Evolutionary conservation across 345 rosid species (phyloP), one percentile per base, ranked within the genome.

Genomic region (Chamaenerion angustifolium): DNA sequence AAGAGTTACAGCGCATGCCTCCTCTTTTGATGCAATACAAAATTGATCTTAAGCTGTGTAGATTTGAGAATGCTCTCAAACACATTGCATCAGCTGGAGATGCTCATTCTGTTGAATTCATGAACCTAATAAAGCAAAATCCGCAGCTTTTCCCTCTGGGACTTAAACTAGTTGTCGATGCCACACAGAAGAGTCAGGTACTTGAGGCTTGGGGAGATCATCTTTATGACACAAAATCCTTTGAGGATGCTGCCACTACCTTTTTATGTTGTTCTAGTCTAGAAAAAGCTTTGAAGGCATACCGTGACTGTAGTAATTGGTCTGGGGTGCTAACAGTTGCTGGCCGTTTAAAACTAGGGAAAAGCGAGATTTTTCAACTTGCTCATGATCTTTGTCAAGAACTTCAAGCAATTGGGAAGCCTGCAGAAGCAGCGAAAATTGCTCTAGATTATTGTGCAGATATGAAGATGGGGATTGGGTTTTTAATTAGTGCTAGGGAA

Each of bases 131-230:
- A 60, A 78, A 72, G 80, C 76, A 82, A 62, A 72, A 77, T 67
- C 95, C 98, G 54, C 74, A 80, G 45, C 79, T 92, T 23, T 92
- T 78, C 62, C 83, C 98, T 0, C 63, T 82, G 12, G 93, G 93
- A 27, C 82, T 82, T 63, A 75, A 74, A 73, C 71, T 92, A 60
- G 73, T 78, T 27, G 67, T 76, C 52, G 94, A 84, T 71, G 61
- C 71, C 54, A 63, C 65, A 46, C 76, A 72, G 78, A 80, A 71
- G 65, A 64, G 48, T 59, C 78, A 59, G 45, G 80, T 82, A 55
- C 81, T 92, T 54, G 94, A 87, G 68, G 90, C 95, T 60, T 92
- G 90, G 95, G 98, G 80, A 23, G 90, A 92, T 71, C 76, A 84
- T 69, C 94, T 92, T 47, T 68, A 58, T 47, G 84, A 77, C 54